phyloP scores from a whole-genome alignment of 78 protist genomes.

The Dictyostelium citrinum region DNA sequence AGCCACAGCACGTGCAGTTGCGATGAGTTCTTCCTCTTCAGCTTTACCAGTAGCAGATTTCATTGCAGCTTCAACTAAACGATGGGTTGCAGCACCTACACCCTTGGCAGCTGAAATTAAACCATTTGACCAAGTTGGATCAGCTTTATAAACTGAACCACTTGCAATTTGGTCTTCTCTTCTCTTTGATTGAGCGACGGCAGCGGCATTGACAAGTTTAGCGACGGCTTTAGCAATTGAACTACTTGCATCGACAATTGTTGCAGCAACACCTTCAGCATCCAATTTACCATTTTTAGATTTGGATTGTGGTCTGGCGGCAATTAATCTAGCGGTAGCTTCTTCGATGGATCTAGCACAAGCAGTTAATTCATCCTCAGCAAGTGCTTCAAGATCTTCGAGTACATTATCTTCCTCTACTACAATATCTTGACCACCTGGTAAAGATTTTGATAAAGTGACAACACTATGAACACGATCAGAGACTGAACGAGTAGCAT shows the following conservation, averaged over 20 bases:
- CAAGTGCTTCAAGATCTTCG: constrained; percentile 55
- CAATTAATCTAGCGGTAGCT: constrained; percentile 43
- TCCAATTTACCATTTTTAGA: constrained; percentile 35
- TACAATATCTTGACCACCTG: constrained; percentile 57
- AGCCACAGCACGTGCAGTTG: constrained; percentile 77
- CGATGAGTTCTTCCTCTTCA: constrained; percentile 81
- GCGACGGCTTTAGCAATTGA: constrained; percentile 72
- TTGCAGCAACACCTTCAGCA: constrained; percentile 58
- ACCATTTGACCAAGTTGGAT: constrained; percentile 86
- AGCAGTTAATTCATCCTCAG: constrained; percentile 50
- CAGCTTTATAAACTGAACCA: constrained; percentile 65
- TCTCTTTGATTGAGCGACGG: constrained; percentile 75
- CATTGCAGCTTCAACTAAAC: constrained; percentile 69
- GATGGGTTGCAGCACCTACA: constrained; percentile 75
- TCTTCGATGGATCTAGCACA: constrained; percentile 62
- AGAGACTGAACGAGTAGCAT: constrained; percentile 10
- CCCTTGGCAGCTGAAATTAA: constrained; percentile 80
- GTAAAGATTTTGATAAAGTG: neutral
- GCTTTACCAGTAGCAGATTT: constrained; percentile 57
- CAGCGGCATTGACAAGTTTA: constrained; percentile 60
- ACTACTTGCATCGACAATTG: constrained; percentile 66
- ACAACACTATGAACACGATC: constrained; percentile 27
- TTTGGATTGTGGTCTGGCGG: constrained; percentile 58
- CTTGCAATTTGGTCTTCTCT: constrained; percentile 23
- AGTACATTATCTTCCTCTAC: constrained; percentile 33